Base-by-base conservation (phyloP, 108 stramenopile species). In the Stephanodiscus minutulus region DNA sequence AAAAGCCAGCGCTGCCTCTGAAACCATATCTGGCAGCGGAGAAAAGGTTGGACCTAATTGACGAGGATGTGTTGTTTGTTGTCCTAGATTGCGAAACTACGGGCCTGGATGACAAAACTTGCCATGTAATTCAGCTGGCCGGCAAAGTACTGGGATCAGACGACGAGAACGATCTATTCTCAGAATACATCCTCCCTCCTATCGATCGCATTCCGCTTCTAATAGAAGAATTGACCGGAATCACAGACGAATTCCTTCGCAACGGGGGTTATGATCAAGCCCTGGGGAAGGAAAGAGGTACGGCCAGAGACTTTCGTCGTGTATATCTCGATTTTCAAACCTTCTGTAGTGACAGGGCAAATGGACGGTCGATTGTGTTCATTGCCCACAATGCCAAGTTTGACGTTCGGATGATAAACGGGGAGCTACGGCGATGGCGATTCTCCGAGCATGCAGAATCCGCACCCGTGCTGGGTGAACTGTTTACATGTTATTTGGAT, bases 51-150 rank as follows among this genome's bases (percentile, higher is more conserved):
- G 29, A 63, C 31, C 29, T 69, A 37, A 35, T 48, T 10, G 68
- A 35, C 12, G 65, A 76, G 27, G 59, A 72, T 66, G 65, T 66
- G 24, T 0, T 71, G n/a, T 77, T 72, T 72, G 20, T 77, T 36
- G 43, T 77, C 11, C 39, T 77, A 43, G 76, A 77, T 59, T 70
- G 71, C 1, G 77, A 78, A 52, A 72, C 77, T 0, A 78, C 77
- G 28, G 77, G 77, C 10, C 49, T 78, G 10, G 31, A 50, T 33
- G 52, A 44, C 27, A 36, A 70, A 59, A 43, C 64, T 9, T 27
- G 71, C 50, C 77, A 78, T 53, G 31, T 78, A 25, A 78, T 78
- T 66, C 77, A 78, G 48, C 64, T 78, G 15, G 77, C 77, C 28
- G 77, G 64, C 24, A 78, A 78, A 53, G 71, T 66, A 24, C 55